A percentile compares a stretch with the other conserved stretches of the same genome.
These are phyloP conservation scores for Tetrahymena elliotti DNA, from an alignment of 73 alveolate genomes.

Conservation along the genomic window DNA sequence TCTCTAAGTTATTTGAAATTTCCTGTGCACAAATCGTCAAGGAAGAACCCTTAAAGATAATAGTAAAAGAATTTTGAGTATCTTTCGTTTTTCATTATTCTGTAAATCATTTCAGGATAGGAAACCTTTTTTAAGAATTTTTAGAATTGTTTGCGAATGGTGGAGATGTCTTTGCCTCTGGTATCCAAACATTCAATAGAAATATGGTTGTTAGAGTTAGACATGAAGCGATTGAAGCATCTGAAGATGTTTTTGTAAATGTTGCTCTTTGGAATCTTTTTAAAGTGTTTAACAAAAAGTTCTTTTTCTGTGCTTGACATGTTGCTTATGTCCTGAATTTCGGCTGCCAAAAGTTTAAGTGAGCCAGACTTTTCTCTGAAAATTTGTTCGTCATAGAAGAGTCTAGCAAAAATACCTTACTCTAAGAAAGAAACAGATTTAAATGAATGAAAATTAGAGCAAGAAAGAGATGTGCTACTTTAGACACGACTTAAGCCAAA, in stretches of 20 bases:
- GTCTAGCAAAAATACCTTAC: neutral
- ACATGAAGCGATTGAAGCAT: neutral
- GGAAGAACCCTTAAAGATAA: neutral
- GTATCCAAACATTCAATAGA: neutral
- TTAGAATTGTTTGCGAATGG: neutral
- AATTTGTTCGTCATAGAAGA: neutral
- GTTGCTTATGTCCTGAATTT: neutral
- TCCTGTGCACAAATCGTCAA: neutral
- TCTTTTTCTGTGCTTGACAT: neutral
- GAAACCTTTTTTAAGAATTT: neutral
- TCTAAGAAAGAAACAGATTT: neutral
- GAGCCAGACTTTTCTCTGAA: neutral
- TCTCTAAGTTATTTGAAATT: neutral
- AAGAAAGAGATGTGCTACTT: neutral
- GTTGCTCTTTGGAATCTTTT: neutral
- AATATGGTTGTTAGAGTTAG: neutral
- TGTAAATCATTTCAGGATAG: neutral
- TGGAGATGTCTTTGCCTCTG: neutral
- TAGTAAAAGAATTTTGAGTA: neutral
- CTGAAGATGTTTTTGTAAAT: neutral
- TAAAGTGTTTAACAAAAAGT: neutral
- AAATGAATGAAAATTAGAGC: neutral
- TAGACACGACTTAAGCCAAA: neutral
- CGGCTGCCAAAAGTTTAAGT: neutral
- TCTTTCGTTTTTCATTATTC: neutral